Evolutionary conservation across 1,284 basidiomycete genomes (phyloP).

Genomic region (Singerocomus inundabilis): DNA sequence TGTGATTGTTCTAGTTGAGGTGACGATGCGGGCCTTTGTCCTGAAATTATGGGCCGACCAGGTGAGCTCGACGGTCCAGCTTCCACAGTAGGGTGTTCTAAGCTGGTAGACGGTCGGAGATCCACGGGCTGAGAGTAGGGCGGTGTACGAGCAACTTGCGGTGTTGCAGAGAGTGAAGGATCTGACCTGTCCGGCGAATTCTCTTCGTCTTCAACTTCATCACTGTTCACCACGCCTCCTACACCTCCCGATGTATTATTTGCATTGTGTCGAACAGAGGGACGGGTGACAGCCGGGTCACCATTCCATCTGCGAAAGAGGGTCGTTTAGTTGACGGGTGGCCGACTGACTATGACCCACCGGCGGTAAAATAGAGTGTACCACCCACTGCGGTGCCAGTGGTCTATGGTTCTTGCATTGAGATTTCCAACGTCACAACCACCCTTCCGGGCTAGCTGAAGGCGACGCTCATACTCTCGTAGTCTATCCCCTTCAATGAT

Average conservation of each 20-base stretch:
- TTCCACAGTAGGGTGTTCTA: slow-evolving; percentile 21
- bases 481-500: slow-evolving; percentile 58
- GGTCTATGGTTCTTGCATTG: slow-evolving; percentile 65
- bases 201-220: slow-evolving; percentile 51
- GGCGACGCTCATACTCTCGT: slow-evolving; percentile 61
- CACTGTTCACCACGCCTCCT: slow-evolving; percentile 32
- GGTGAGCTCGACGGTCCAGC: slow-evolving; percentile 22
- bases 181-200: slow-evolving; percentile 44
- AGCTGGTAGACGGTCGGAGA: slow-evolving; percentile 11
- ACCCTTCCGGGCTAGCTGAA: slow-evolving; percentile 58
- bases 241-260: slow-evolving; percentile 26
- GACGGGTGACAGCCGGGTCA: slow-evolving; percentile 54
- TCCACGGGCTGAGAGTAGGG: slow-evolving; percentile 25
- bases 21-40: slow-evolving; percentile 17
- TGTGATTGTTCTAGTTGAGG: slow-evolving; percentile 37
- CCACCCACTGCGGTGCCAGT: slow-evolving; percentile 74
- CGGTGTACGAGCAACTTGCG: slow-evolving; percentile 27
- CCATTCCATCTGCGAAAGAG: slow-evolving; percentile 51
- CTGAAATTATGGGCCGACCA: slow-evolving; percentile 24
- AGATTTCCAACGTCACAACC: slow-evolving; percentile 69
- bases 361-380: slow-evolving; percentile 65
- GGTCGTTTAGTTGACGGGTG: background rate
- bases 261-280: slow-evolving; percentile 37
- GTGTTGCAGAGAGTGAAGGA: slow-evolving; percentile 21
- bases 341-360: slow-evolving; percentile 32